Evolutionary conservation across 2,329 filamentous ascomycete genomes (phyloP), one percentile per base, ranked within the genome.

Genomic region (Salinomyces thailandicus): DNA sequence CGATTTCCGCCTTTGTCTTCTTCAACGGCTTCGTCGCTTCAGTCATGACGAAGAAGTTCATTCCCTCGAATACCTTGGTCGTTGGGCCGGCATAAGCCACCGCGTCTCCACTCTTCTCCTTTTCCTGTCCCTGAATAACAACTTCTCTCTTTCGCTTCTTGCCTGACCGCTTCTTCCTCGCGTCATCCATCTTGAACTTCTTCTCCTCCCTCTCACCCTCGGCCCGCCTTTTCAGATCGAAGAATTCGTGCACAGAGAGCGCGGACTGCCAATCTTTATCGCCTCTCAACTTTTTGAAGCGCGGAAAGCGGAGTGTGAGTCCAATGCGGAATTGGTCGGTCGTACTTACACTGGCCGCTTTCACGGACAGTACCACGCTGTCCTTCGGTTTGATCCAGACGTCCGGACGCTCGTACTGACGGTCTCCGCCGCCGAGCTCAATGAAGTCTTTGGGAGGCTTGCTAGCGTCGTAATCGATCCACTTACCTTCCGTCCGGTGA

Each of bases 361-460:
- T 98, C 43, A 91, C 82, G 30, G 83, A 81, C 0, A 98, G 51
- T 1, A 98, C 85, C 12, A 98, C 61, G 0, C 87, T 95, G 42
- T 96, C 84, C 35, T 75, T 77, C 0, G 91, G 86, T 20, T 81
- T 79, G 52, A 98, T 96, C 87, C 87, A 98, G 36, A 87, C 74
- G 52, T 98, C 89, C 0, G 91, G 91, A 31, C 71, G 69, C 59
- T 96, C 89, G 43, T 73, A 68, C 52, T 91, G 81, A 6, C 71
- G 67, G 37, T 83, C 78, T 9, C 81, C 81, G 7, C 86, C 85
- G 3, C 77, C 87, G 2, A 96, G 73, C 51, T 87, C 81, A 40
- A 98, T 79, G 54, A 78, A 85, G 38, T 82, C 68, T 1, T 68
- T 77, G 0, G 91, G 89, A 2, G 87, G 85, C 28, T 74, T 79